Evolutionary conservation across 2,329 filamentous ascomycete species (phyloP).

Genomic region (Thermochaetoides dissita): DNA sequence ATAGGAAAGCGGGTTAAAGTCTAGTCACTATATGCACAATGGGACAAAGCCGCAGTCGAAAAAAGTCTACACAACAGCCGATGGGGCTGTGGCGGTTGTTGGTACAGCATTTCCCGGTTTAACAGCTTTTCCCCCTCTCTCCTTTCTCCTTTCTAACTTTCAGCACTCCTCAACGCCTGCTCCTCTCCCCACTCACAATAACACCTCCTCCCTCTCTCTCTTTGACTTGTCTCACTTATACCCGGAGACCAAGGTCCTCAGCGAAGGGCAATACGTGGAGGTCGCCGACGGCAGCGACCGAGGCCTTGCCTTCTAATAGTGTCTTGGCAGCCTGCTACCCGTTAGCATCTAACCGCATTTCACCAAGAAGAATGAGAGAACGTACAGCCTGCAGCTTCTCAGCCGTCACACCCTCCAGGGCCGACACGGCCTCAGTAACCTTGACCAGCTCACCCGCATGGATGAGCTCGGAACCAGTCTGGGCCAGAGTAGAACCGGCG

Average conservation of each 20-base stretch:
- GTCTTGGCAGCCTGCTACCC: constrained; percentile 63
- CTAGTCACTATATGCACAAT: constrained; percentile 34
- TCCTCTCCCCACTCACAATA: not conserved
- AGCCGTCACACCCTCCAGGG: constrained; percentile 65
- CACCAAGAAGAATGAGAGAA: constrained; percentile 1
- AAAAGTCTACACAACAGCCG: constrained; percentile 21
- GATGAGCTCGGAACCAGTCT: constrained; percentile 73
- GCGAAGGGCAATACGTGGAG: constrained; percentile 82
- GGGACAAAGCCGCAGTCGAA: constrained; percentile 18
- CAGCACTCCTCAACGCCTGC: too few relatives aligned
- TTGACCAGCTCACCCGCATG: constrained; percentile 72
- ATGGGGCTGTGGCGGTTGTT: constrained; percentile 19
- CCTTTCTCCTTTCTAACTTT: too few relatives aligned
- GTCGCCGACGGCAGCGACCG: constrained; percentile 81
- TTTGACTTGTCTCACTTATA: constrained; percentile 44
- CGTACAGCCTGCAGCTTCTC: constrained; percentile 77
- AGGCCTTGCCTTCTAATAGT: constrained; percentile 76
- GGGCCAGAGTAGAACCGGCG: constrained; percentile 61
- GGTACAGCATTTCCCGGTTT: constrained; percentile 23
- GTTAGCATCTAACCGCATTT: too few relatives aligned
- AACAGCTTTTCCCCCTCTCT: not conserved
- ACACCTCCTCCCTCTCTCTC: not conserved
- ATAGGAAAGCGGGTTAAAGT: constrained; percentile 18
- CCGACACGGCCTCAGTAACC: constrained; percentile 64
- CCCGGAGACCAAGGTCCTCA: constrained; percentile 83